A percentile compares a stretch with the other conserved stretches of the same genome.
Conservation (phyloP, 2,329 filamentous ascomycete species). For the Gliomastix tumulicola region DNA sequence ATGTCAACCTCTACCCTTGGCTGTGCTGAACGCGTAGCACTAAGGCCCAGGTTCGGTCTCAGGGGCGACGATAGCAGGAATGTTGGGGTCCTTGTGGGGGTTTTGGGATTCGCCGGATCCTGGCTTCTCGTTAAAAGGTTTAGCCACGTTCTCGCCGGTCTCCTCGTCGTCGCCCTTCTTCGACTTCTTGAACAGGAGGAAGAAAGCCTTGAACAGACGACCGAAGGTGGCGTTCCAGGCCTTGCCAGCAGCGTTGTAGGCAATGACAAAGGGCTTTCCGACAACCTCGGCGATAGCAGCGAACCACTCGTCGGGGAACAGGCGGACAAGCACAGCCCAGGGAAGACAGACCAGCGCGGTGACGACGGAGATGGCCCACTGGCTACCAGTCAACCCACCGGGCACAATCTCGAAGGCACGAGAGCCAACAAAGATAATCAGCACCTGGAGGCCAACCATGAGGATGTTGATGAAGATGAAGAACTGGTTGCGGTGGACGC, state of each 20-base stretch:
- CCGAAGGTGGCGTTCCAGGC: conserved; percentile 3
- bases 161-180: conserved; percentile 1
- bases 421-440: conserved; percentile 52
- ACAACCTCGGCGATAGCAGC: conserved; percentile 8
- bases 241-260: conserved; percentile 1
- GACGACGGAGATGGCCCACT: conserved; percentile 49
- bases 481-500: conserved; percentile 47
- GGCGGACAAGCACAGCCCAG: conserved; percentile 38
- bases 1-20: no score
- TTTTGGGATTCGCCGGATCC: neutral
- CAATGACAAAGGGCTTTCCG: conserved; percentile 3
- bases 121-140: neutral
- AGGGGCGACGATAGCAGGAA: conserved; percentile 3
- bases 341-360: conserved; percentile 41
- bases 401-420: conserved; percentile 42
- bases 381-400: conserved; percentile 26
- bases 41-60: no score
- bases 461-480: conserved; percentile 50
- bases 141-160: neutral
- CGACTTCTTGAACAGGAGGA: neutral
- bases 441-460: conserved; percentile 50
- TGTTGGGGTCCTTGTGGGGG: conserved; percentile 1
- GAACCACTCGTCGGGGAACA: conserved; percentile 40
- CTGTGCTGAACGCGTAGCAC: no score
- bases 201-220: conserved; percentile 1